Percentiles rank a stretch among this genome's conserved stretches.
phyloP scores from a whole-genome alignment of 768 basidiomycete genomes.

The Lactarius hengduanensis region DNA sequence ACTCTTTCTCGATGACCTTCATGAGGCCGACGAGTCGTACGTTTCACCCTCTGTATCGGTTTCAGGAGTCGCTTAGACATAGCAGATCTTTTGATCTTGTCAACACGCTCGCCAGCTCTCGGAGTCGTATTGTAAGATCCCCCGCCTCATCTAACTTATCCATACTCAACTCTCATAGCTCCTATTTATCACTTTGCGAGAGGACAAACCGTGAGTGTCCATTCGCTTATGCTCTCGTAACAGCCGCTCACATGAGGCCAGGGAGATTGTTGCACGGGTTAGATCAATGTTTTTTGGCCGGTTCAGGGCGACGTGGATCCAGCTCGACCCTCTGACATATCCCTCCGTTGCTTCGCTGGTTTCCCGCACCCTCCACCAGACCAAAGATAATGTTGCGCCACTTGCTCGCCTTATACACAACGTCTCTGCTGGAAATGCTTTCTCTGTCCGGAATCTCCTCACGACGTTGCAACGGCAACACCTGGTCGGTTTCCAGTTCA shows the following conservation, averaged over 20 bases:
- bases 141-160: not conserved
- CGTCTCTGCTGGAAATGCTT: constrained; percentile 66
- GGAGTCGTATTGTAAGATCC: constrained; percentile 57
- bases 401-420: constrained; percentile 56
- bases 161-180: constrained; percentile 41
- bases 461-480: constrained; percentile 62
- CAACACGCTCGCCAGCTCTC: constrained; percentile 59
- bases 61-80: constrained; percentile 8
- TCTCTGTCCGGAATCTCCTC: constrained; percentile 64
- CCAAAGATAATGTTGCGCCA: constrained; percentile 52
- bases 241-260: constrained; percentile 7
- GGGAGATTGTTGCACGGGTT: constrained; percentile 49
- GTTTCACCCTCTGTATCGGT: constrained; percentile 22
- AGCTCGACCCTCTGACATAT: constrained; percentile 57
- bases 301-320: constrained; percentile 64
- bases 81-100: constrained; percentile 64
- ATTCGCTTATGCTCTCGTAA: not conserved
- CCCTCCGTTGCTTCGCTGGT: constrained; percentile 58
- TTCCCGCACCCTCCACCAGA: constrained; percentile 60
- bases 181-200: constrained; percentile 60
- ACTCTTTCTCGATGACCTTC: constrained; percentile 69
- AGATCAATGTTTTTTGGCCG: constrained; percentile 56
- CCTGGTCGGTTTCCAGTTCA: constrained; percentile 44
- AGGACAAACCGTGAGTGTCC: constrained; percentile 46
- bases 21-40: constrained; percentile 71